Evolutionary conservation across 805 yeast genomes (phyloP), one percentile per base, ranked within the genome.

Genomic region (Pichia kluyveri): DNA sequence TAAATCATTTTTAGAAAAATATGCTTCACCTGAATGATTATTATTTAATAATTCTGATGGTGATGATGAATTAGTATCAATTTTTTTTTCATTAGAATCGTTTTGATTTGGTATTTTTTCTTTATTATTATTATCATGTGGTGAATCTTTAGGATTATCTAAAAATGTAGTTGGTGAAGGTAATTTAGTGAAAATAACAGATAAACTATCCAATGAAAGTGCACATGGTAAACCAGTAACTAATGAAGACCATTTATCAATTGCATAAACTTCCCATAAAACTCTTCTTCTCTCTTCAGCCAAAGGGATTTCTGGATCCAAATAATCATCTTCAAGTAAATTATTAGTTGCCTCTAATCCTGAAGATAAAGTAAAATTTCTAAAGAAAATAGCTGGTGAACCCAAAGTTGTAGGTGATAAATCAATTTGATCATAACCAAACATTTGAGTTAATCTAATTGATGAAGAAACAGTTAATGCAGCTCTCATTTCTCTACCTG

Each of bases 171-270:
- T 60, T 32, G 65, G 64, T 6, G 61, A 55, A 17, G 65, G 67
- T 27, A 62, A 45, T 45, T 60, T 60, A 5, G 67, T 62, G 36
- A 62, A 59, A 23, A 62, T 59, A 3, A 56, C 56, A 18, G 60
- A 50, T 34, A 50, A 54, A 23, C 56, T 48, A 46, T 61, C 67
- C 28, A 58, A 56, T 5, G 60, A 51, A 15, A 63, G 49, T 7
- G 62, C 61, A 43, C 61, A 57, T 15, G 67, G 66, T 44, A 62
- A 53, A 3, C 66, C 65, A 19, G 65, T 53, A 11, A 61, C 63
- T 34, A 62, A 47, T 11, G 67, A 56, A 43, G 62, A 62, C 61
- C 65, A 63, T 45, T 61, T 61, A 47, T 62, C 69, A 5, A 52
- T 34, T 9, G 51, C 51, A 50, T 61, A 64, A 38, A 63, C 51